Base-by-base conservation (phyloP, 192 early-diverging fungal genomes). In the Coemansia sp. region DNA sequence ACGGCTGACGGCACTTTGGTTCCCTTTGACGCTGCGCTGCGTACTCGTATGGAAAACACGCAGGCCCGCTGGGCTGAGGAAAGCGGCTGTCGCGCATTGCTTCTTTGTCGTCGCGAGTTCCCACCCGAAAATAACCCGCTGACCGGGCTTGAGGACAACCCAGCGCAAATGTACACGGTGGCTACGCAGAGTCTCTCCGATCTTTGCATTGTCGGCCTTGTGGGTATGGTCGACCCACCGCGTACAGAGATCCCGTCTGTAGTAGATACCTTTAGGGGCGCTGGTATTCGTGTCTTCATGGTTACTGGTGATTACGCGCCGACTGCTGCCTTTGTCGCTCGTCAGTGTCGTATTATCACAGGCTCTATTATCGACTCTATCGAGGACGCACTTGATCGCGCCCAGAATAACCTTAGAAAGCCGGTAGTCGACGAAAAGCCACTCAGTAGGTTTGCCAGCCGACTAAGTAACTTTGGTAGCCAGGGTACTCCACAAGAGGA, bases 161-260 rank as follows among this genome's bases (percentile, higher is more conserved):
- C 83, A 11, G 70, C 73, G 20, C 66, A 55, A 11, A 47, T 86
- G 36, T 69, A 77, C 62, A 29, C 44, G 0, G 75, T 55, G 10
- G 69, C 78, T 12, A 47, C 46, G 3, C 71, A 86, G 38, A 52
- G 78, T 58, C 63, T 78, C 29, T 43, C 74, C 39, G 85, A 82
- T 20, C 85, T 95, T 55, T 88, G 87, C 39, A 73, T 92, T 36
- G 75, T 95, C 16, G 95, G 92, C 3, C 77, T 96, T 24, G 85
- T 92, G 33, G 90, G 88, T 5, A 93, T 97, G 50, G 81, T 88
- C 62, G 95, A 95, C 72, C 95, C 94, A 53, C 93, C 93, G n/a
- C 88, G 94, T 40, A 80, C 83, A 18, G 94, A 94, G 69, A 89
- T 91, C 40, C 81, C 78, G 12, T 74, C 83, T n/a, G 84, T 90